phyloP scores from a whole-genome alignment of 164 flowering plant genomes.

The Aristolochia californica region DNA sequence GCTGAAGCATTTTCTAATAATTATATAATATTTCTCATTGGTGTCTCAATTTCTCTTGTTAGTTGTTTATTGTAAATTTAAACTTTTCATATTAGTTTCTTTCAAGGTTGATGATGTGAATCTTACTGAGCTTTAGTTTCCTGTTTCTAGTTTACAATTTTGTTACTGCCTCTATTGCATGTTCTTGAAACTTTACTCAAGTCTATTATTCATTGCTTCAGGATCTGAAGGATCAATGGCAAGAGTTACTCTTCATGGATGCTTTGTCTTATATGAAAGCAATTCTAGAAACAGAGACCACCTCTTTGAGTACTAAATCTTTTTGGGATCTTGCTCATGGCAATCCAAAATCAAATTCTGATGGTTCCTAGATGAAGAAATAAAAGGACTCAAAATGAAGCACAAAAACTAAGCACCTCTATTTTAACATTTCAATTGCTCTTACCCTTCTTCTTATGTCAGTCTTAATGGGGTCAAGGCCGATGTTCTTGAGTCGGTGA shows the following conservation, averaged over 20 bases:
- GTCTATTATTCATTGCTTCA: conserved; percentile 15
- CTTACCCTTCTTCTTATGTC: no score
- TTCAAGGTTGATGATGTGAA: no score
- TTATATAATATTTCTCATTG: neutral
- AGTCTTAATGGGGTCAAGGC: no score
- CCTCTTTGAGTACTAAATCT: conserved; percentile 25
- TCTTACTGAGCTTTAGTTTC: neutral
- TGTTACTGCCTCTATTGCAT: neutral
- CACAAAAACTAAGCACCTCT: no score
- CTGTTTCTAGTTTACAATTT: neutral
- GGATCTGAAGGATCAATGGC: conserved; percentile 66
- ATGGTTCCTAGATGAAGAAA: conserved; percentile 8
- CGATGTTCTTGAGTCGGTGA: no score
- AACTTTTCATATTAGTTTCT: neutral
- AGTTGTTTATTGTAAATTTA: neutral
- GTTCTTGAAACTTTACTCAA: neutral
- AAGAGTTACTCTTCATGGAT: conserved; percentile 79
- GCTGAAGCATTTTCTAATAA: no score
- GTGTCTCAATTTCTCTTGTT: neutral
- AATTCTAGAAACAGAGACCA: conserved; percentile 34
- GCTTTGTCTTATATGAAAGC: conserved; percentile 28
- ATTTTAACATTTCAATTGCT: no score
- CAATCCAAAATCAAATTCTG: conserved; percentile 13
- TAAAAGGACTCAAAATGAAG: neutral
- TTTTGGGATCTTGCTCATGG: conserved; percentile 53